Evolutionary conservation across 2,329 filamentous ascomycete genomes (phyloP).

Genomic region (Aspergillus spinulosporus): DNA sequence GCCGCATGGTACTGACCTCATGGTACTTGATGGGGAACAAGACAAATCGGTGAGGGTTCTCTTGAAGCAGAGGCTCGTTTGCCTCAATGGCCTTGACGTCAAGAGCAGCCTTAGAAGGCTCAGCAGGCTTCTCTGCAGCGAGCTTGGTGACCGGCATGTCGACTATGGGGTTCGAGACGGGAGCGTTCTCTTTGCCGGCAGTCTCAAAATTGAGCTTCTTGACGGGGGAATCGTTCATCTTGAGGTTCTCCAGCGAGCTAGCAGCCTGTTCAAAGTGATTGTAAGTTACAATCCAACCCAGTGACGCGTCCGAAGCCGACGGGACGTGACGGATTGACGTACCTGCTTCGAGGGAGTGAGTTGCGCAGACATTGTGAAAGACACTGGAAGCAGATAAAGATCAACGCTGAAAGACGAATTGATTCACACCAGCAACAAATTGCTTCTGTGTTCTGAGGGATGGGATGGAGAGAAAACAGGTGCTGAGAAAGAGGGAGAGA

Average conservation of each 20-base stretch:
- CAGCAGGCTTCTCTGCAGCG: conserved; percentile 46
- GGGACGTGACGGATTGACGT: conserved; percentile 42
- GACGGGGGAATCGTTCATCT: conserved; percentile 81
- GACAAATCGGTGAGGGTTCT: conserved; percentile 95
- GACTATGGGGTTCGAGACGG: conserved; percentile 53
- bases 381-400: conserved; percentile 15
- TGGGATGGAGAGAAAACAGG: conserved; percentile 31
- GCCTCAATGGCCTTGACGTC: conserved; percentile 68
- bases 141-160: conserved; percentile 60
- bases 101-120: conserved; percentile 46
- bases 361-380: conserved; percentile 68
- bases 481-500: conserved; percentile 25
- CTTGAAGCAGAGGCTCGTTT: conserved; percentile 87
- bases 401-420: conserved; percentile 8
- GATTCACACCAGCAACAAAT: conserved; percentile 25
- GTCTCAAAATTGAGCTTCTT: conserved; percentile 83
- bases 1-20: conserved; percentile 68
- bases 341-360: conserved; percentile 74
- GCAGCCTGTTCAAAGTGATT: conserved; percentile 64
- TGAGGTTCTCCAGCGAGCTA: conserved; percentile 80
- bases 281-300: conserved; percentile 38
- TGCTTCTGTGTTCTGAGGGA: conserved; percentile 19
- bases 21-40: conserved; percentile 99
- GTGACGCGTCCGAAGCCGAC: conserved; percentile 35
- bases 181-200: conserved; percentile 78